A percentile compares a stretch with the other conserved stretches of the same genome.
phyloP scores from a whole-genome alignment of 768 basidiomycete genomes.

The Pisolithus tinctorius region DNA sequence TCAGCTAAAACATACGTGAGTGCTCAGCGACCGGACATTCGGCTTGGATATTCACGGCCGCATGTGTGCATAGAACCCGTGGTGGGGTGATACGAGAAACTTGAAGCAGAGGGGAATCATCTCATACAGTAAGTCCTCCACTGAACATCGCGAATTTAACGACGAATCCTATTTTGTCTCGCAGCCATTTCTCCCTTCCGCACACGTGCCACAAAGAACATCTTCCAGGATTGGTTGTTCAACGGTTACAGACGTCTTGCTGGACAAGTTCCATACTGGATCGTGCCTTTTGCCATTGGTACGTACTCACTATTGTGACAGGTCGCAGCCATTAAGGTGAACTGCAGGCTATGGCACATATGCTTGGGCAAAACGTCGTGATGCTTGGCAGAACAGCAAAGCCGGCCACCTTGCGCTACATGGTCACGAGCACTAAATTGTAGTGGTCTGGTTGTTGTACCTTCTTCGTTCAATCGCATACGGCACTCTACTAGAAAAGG shows the following conservation, averaged over 20 bases:
- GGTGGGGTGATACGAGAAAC: constrained; percentile 82
- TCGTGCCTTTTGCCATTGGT: constrained; percentile 75
- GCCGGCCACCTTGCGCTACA: constrained; percentile 63
- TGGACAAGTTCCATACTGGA: constrained; percentile 70
- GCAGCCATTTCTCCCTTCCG: constrained; percentile 81
- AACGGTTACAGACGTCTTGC: constrained; percentile 79
- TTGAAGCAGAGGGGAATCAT: constrained; percentile 72
- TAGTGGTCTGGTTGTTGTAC: constrained; percentile 8
- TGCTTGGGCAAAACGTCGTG: constrained; percentile 67
- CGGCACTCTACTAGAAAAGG: neutral
- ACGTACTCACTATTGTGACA: constrained; percentile 25
- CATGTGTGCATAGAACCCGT: constrained; percentile 50
- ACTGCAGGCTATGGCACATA: constrained; percentile 68
- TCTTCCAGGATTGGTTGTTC: constrained; percentile 72
- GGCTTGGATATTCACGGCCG: constrained; percentile 1
- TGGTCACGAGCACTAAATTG: constrained; percentile 14
- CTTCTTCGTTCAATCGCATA: constrained; percentile 5
- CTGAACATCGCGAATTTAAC: neutral
- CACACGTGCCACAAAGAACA: constrained; percentile 64
- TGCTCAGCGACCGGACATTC: constrained; percentile 10
- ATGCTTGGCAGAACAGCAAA: constrained; percentile 69
- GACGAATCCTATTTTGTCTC: neutral
- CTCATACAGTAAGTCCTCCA: constrained; percentile 63
- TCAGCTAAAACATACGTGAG: constrained; percentile 81
- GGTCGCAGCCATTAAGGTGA: neutral